Conservation (phyloP, 108 stramenopile species). For the Poteriospumella lacustris region DNA sequence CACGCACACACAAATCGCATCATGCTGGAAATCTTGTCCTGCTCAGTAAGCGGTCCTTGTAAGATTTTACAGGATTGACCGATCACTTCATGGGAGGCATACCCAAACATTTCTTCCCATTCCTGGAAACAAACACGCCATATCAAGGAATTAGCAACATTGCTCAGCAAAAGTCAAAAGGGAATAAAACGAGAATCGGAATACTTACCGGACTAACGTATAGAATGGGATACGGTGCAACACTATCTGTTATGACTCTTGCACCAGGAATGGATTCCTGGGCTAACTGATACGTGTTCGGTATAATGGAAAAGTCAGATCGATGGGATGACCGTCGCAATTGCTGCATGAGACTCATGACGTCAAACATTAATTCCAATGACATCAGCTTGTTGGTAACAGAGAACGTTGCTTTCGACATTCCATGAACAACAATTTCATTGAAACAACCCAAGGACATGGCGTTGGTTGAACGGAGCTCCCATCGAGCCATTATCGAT, state of each 20-base stretch:
- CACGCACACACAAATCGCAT: neutral
- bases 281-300: neutral
- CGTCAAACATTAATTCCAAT: conserved; percentile 87
- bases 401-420: conserved; percentile 86
- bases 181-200: neutral
- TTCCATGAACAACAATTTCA: conserved; percentile 79
- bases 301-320: neutral
- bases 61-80: neutral
- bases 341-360: conserved; percentile 95
- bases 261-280: neutral
- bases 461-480: no score
- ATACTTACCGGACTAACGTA: neutral
- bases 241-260: neutral
- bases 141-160: neutral
- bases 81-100: neutral
- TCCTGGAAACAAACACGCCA: neutral
- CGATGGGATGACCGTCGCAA: conserved; percentile 42
- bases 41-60: neutral
- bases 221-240: neutral
- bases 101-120: neutral
- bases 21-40: neutral
- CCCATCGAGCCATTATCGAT: no score
- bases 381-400: conserved; percentile 72
- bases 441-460: no score
- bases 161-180: no score